These are phyloP conservation scores for Penicillium occitanis DNA, from an alignment of 2,329 filamentous ascomycete species.

Conservation along the genomic window DNA sequence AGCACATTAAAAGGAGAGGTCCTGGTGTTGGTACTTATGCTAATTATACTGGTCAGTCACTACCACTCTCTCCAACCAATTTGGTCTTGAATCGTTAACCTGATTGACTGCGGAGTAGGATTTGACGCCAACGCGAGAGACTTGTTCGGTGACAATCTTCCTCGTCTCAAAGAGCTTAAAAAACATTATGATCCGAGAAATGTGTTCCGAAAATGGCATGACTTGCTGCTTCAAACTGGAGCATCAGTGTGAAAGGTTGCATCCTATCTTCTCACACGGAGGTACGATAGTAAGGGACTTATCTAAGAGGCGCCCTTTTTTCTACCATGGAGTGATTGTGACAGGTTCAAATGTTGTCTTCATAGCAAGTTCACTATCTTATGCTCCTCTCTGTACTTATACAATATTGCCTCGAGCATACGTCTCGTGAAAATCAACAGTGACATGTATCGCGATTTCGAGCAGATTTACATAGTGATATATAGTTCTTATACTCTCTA, in stretches of 20 bases:
- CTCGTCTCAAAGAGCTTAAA: constrained; percentile 52
- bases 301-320: not conserved
- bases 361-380: not conserved
- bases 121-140: constrained; percentile 55
- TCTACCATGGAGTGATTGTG: not conserved
- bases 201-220: constrained; percentile 61
- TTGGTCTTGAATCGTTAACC: constrained; percentile 40
- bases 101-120: constrained; percentile 58
- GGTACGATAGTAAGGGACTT: not conserved
- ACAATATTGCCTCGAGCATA: not conserved
- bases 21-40: constrained; percentile 52
- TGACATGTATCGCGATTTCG: not conserved
- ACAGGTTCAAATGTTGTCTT: not conserved
- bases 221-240: constrained; percentile 25
- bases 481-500: not conserved
- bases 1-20: constrained; percentile 57
- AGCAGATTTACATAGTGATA: not conserved
- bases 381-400: not conserved
- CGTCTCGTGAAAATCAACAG: not conserved
- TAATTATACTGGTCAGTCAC: constrained; percentile 43
- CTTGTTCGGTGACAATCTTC: constrained; percentile 53
- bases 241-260: not conserved
- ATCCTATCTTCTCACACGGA: not conserved
- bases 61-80: constrained; percentile 32
- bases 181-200: constrained; percentile 53